phyloP scores from a whole-genome alignment of 75 land plant genomes.

The Picea sitchensis region DNA sequence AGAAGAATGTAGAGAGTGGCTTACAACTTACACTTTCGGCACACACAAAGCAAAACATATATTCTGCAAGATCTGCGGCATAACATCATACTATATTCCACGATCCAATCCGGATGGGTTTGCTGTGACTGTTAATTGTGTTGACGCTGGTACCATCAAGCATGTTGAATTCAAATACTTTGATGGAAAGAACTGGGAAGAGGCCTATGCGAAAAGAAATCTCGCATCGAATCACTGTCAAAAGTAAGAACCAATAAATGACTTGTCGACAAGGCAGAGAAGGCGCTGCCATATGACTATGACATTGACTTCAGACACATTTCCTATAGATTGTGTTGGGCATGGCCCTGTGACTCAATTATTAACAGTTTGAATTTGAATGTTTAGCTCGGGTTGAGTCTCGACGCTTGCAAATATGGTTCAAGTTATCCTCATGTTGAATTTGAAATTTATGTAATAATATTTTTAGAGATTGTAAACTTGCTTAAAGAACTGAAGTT shows the following conservation, averaged over 20 bases:
- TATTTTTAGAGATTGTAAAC: too few species aligned
- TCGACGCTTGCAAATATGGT: too few species aligned
- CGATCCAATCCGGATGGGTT: slow-evolving; percentile 77
- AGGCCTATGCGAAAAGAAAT: slow-evolving; percentile 18
- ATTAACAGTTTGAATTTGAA: too few species aligned
- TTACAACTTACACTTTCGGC: slow-evolving; percentile 84
- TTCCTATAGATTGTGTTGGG: too few species aligned
- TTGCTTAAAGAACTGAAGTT: too few species aligned
- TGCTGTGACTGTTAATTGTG: slow-evolving; percentile 70
- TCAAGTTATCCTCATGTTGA: too few species aligned
- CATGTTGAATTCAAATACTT: slow-evolving; percentile 55
- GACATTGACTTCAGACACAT: too few species aligned
- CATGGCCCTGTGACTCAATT: too few species aligned
- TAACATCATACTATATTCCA: slow-evolving; percentile 81
- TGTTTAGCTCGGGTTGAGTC: too few species aligned
- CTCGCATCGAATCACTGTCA: slow-evolving; percentile 48
- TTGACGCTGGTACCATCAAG: slow-evolving; percentile 72
- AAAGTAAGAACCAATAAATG: slow-evolving; percentile 20
- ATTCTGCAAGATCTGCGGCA: slow-evolving; percentile 93
- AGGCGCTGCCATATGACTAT: slow-evolving; percentile 1
- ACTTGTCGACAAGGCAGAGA: not conserved
- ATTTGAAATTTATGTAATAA: too few species aligned
- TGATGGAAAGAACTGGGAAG: slow-evolving; percentile 90
- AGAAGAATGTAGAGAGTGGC: slow-evolving; percentile 42
- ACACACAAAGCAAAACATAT: slow-evolving; percentile 88